Base-by-base conservation (phyloP, 176 grass and related monocot species). In the Poa annua region DNA sequence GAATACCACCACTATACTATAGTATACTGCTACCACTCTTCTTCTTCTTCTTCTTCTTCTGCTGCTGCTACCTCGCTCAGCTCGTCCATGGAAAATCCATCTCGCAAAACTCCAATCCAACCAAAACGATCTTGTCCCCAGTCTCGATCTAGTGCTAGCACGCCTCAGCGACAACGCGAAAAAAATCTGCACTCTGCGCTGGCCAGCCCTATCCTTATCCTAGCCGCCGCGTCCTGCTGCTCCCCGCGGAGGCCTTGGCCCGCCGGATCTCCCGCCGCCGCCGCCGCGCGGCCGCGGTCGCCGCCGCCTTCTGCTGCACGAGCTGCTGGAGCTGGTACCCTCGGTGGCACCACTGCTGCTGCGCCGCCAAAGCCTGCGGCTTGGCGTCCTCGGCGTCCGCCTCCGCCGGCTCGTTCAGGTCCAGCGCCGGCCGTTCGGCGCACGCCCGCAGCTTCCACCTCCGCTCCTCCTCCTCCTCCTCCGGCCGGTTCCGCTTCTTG, bases 391-490 rank as follows among this genome's bases (percentile, higher is more conserved):
- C 47, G 22, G 24, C 51, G 12, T 16, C 36, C 20, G 60, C 9
- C 29, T 61, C 47, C 35, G 76, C 81, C 39, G 87, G 87, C 17
- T 49, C 87, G 87, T 89, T 89, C 50, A 81, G 87, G 87, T 89
- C 82, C 59, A 54, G 76, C 56, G 55, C 36, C 55, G 70, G 74
- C 55, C 68, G n/a, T 6, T 47, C 61, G 61, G 19, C 21, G 29
- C 10, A 6, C 6, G 75, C 20, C 66, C 36, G 41, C 26, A 39
- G 4, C 29, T 20, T 63, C 77, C 15, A 5, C 69, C 24, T 65
- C n/a, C 1, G 61, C 71, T 6, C 38, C 15, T 48, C 33, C 11
- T 76, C 39, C 11, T 79, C 39, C 17, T 67, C 45, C 57, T 25
- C 22, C 19, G 47, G 52, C 72, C 47, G 14, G 45, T 74, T 1